phyloP scores from a whole-genome alignment of 345 rosid species.

The Stellera chamaejasme region DNA sequence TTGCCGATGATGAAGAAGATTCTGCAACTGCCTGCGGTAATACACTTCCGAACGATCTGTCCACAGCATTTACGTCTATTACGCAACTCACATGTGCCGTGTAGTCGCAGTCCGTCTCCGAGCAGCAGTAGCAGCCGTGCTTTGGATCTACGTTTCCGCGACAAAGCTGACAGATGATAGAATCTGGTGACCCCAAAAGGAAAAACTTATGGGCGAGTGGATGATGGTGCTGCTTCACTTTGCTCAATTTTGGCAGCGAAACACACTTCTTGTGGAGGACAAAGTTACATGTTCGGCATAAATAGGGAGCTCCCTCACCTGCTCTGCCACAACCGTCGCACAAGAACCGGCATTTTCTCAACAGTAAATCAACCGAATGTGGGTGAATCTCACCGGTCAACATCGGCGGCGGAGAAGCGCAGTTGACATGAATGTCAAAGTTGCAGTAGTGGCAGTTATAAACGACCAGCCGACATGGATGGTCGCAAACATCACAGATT shows the following conservation, averaged over 20 bases:
- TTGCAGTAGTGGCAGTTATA: slow-evolving; percentile 16
- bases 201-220: slow-evolving; percentile 6
- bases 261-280: slow-evolving; percentile 3
- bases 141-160: not conserved
- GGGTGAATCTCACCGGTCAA: not conserved
- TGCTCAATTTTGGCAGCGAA: not conserved
- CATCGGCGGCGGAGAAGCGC: too few relatives aligned
- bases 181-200: not conserved
- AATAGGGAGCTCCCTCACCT: not conserved
- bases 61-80: too few relatives aligned
- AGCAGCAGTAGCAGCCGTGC: slow-evolving; percentile 12
- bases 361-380: slow-evolving; percentile 5
- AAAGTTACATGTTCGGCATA: not conserved
- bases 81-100: slow-evolving; percentile 15
- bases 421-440: slow-evolving; percentile 10
- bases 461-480: not conserved
- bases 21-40: too few relatives aligned
- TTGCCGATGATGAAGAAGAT: too few relatives aligned
- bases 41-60: too few relatives aligned
- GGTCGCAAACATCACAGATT: slow-evolving; percentile 11
- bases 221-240: slow-evolving; percentile 9
- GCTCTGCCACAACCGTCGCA: slow-evolving; percentile 8
- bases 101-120: slow-evolving; percentile 5
- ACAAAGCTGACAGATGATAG: not conserved
- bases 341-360: not conserved